These are phyloP conservation scores for Candida pini DNA, from an alignment of 805 yeast genomes.

Conservation along the genomic window DNA sequence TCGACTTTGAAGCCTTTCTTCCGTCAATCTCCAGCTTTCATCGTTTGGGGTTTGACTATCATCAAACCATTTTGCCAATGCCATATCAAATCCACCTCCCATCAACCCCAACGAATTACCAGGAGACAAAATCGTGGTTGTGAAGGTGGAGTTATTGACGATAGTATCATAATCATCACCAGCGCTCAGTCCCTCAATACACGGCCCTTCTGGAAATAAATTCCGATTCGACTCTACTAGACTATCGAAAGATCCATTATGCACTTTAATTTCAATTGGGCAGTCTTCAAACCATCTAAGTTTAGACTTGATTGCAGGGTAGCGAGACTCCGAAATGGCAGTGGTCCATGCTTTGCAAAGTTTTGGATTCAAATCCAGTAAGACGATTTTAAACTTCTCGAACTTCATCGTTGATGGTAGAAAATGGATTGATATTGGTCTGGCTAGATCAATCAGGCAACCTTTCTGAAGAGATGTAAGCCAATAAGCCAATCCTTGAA, in stretches of 20 bases:
- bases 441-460: too few species aligned
- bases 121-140: conserved; percentile 39
- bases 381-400: conserved; percentile 14
- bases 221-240: conserved; percentile 1
- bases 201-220: too few species aligned
- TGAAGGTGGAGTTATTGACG: conserved; percentile 12
- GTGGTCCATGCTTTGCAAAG: conserved; percentile 18
- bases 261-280: conserved; percentile 16
- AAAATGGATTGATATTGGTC: too few species aligned
- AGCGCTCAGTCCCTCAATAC: too few species aligned
- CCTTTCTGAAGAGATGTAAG: too few species aligned
- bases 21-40: conserved; percentile 17
- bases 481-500: too few species aligned
- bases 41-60: conserved; percentile 1
- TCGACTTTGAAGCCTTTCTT: conserved; percentile 15
- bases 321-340: conserved; percentile 10
- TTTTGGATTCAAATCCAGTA: conserved; percentile 17
- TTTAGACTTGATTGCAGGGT: conserved; percentile 4
- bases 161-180: conserved; percentile 9
- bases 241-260: conserved; percentile 16
- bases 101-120: conserved; percentile 46
- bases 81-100: conserved; percentile 47
- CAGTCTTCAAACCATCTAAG: conserved; percentile 14
- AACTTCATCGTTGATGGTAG: too few species aligned
- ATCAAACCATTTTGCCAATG: conserved; percentile 26